Evolutionary conservation across 176 grass and related monocot species (phyloP).

Genomic region (Oryza australiensis): DNA sequence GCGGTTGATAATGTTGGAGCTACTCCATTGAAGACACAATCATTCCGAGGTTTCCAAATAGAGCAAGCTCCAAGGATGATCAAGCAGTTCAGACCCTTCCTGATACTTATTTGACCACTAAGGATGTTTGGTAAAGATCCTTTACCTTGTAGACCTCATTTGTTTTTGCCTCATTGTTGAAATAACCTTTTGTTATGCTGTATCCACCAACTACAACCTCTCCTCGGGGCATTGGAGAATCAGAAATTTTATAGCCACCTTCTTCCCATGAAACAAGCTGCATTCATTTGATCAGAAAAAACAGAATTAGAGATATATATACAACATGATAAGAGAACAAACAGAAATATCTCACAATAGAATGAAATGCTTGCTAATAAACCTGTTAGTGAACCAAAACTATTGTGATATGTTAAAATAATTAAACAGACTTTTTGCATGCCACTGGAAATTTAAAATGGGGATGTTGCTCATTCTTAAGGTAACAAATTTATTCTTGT

Average conservation of each 20-base stretch:
- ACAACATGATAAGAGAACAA: not conserved
- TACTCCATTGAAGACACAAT: no score
- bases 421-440: not conserved
- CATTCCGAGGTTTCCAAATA: no score
- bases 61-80: no score
- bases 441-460: not conserved
- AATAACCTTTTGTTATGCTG: constrained; percentile 81
- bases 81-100: no score
- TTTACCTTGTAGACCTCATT: constrained; percentile 78
- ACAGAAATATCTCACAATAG: not conserved
- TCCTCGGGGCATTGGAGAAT: constrained; percentile 83
- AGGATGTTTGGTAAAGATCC: not conserved
- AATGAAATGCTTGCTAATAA: not conserved
- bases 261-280: constrained; percentile 84
- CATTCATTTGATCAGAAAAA: constrained; percentile 21
- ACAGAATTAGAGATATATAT: not conserved
- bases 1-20: no score
- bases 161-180: constrained; percentile 82
- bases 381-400: not conserved
- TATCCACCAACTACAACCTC: constrained; percentile 76
- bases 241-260: constrained; percentile 75
- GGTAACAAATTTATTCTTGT: not conserved
- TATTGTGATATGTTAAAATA: not conserved
- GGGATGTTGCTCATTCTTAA: not conserved
- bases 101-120: not conserved